Percentiles rank a stretch among this genome's conserved stretches.
phyloP scores from a whole-genome alignment of 2,329 filamentous ascomycete genomes.

The Epichloe glyceriae region DNA sequence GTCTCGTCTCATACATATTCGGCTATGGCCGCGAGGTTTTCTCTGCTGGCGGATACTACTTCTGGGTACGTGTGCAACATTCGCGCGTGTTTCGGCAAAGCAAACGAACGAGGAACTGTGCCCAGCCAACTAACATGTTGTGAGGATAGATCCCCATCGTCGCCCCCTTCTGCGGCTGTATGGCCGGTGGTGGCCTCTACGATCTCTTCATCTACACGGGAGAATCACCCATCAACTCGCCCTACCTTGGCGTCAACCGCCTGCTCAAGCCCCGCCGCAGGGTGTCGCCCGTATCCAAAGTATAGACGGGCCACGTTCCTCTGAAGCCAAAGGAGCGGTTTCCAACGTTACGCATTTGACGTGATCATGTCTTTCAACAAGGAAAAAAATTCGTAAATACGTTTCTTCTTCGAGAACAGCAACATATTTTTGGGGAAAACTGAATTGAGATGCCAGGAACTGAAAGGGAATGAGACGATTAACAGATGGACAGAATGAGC shows the following conservation, averaged over 20 bases:
- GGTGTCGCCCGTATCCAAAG: constrained; percentile 20
- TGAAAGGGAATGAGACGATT: no score
- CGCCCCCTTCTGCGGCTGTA: constrained; percentile 51
- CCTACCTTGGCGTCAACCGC: constrained; percentile 48
- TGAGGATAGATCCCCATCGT: constrained; percentile 55
- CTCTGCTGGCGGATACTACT: constrained; percentile 56
- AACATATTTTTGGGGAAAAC: no score
- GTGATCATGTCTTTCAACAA: neutral
- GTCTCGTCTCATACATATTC: constrained; percentile 51
- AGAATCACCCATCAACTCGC: constrained; percentile 56
- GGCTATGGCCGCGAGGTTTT: constrained; percentile 58
- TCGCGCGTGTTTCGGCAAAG: no score
- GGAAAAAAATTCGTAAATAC: neutral
- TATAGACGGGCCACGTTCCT: constrained; percentile 4
- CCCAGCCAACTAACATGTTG: constrained; percentile 3
- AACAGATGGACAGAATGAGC: no score
- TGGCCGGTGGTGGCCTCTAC: constrained; percentile 53
- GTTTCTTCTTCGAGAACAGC: no score
- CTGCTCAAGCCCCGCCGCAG: constrained; percentile 24
- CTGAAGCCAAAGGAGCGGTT: neutral
- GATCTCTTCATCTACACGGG: constrained; percentile 58
- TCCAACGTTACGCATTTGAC: neutral
- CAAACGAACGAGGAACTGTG: neutral
- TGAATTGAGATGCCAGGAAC: no score
- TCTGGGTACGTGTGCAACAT: constrained; percentile 42